phyloP scores from a whole-genome alignment of 345 rosid species.

The Moricandia arvensis region DNA sequence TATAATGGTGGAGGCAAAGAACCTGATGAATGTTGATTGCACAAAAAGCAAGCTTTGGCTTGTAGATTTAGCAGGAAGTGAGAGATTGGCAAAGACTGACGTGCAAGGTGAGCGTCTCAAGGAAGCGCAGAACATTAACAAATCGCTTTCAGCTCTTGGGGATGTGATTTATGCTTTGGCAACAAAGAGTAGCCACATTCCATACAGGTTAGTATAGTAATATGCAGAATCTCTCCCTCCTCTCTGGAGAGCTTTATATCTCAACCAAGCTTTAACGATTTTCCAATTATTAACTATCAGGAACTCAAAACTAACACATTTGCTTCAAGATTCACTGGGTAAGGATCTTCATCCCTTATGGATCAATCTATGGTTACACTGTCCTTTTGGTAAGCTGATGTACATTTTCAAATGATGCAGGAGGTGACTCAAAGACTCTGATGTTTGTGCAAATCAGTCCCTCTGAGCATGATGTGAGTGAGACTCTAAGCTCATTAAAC shows the following conservation, averaged over 20 bases:
- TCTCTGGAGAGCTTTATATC: too few species aligned
- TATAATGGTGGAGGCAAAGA: constrained; percentile 80
- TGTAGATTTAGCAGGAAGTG: constrained; percentile 96
- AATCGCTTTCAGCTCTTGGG: constrained; percentile 96
- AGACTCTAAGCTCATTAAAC: constrained; percentile 81
- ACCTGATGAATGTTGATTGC: constrained; percentile 75
- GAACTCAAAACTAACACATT: constrained; percentile 94
- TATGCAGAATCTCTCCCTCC: background rate
- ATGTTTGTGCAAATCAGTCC: constrained; percentile 98
- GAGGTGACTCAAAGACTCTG: constrained; percentile 88
- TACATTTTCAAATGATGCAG: constrained; percentile 40
- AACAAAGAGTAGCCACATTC: constrained; percentile 81
- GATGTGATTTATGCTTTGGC: constrained; percentile 89
- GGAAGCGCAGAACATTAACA: constrained; percentile 91
- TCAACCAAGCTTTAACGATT: constrained; percentile 12
- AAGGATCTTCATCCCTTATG: constrained; percentile 13
- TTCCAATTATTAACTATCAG: constrained; percentile 43
- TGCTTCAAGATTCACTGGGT: constrained; percentile 96
- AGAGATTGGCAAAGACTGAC: constrained; percentile 88
- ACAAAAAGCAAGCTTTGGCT: constrained; percentile 99
- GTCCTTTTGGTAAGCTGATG: constrained; percentile 14
- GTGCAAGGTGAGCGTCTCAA: constrained; percentile 89
- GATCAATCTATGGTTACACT: background rate
- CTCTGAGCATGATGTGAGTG: constrained; percentile 77
- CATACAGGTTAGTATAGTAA: constrained; percentile 57